phyloP scores from a whole-genome alignment of 2,329 filamentous ascomycete species.

The Aureobasidium sp. region DNA sequence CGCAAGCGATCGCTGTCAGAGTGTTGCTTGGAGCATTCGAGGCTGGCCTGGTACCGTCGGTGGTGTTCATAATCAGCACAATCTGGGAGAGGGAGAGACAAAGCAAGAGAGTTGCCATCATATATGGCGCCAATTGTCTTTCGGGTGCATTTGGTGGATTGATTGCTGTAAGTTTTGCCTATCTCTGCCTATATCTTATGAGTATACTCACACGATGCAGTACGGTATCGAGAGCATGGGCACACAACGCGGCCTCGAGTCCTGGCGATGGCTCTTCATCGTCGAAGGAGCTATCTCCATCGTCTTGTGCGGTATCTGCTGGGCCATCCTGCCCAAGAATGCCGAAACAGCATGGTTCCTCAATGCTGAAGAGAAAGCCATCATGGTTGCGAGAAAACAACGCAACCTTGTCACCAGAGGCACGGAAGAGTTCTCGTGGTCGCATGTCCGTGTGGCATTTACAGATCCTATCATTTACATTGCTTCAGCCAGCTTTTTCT shows the following conservation, averaged over 20 bases:
- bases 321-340: slow-evolving; percentile 18
- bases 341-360: slow-evolving; percentile 23
- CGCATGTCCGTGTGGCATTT: slow-evolving; percentile 24
- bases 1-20: slow-evolving; percentile 22
- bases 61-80: slow-evolving; percentile 23
- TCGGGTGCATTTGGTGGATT: slow-evolving; percentile 22
- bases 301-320: slow-evolving; percentile 13
- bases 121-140: slow-evolving; percentile 19
- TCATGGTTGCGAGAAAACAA: slow-evolving; percentile 21
- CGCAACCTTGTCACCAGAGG: slow-evolving; percentile 24
- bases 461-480: slow-evolving; percentile 25
- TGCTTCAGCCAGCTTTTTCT: slow-evolving; percentile 25
- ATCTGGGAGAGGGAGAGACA: slow-evolving; percentile 20
- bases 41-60: slow-evolving; percentile 21
- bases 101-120: slow-evolving; percentile 22
- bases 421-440: slow-evolving; percentile 22
- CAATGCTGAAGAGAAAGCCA: slow-evolving; percentile 15
- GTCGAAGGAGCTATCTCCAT: slow-evolving; percentile 13
- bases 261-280: slow-evolving; percentile 18
- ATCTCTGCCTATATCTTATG: neutral
- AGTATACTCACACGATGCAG: neutral
- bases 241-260: slow-evolving; percentile 17
- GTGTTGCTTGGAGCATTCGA: slow-evolving; percentile 22
- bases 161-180: slow-evolving; percentile 13
- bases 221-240: slow-evolving; percentile 23